Conservation (phyloP, 2,329 filamentous ascomycete genomes). For the Trichoderma citrinoviride region DNA sequence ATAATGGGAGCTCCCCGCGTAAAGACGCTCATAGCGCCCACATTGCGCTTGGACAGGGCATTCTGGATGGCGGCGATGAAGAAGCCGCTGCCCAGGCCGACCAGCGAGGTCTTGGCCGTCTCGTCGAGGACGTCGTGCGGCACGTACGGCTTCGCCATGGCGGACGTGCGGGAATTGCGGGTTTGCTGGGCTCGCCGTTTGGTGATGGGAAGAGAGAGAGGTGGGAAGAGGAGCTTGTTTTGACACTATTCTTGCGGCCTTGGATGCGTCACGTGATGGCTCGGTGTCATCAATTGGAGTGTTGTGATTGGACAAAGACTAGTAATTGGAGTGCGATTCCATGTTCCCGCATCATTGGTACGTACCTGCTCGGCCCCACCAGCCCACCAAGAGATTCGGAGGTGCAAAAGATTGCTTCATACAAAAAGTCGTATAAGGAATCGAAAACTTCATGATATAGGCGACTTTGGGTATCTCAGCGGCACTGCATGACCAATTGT, state of each 20-base stretch:
- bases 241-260: constrained; percentile 19
- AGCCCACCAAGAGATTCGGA: constrained; percentile 5
- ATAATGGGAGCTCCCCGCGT: constrained; percentile 74
- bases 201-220: constrained; percentile 17
- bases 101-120: constrained; percentile 60
- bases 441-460: not conserved
- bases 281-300: constrained; percentile 35
- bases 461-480: not conserved
- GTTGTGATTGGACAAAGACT: constrained; percentile 32
- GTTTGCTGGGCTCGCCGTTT: constrained; percentile 20
- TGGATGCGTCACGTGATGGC: constrained; percentile 35
- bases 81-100: constrained; percentile 67
- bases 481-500: not conserved
- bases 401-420: constrained; percentile 12
- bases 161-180: constrained; percentile 21
- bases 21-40: constrained; percentile 77
- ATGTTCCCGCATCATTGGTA: not conserved
- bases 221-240: constrained; percentile 30
- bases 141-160: constrained; percentile 54
- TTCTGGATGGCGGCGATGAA: constrained; percentile 80
- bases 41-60: constrained; percentile 77
- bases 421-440: constrained; percentile 2
- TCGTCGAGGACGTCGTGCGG: constrained; percentile 71
- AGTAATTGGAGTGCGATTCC: not conserved
- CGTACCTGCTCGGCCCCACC: constrained; percentile 3